A percentile compares a stretch with the other conserved stretches of the same genome.
phyloP scores from a whole-genome alignment of 2,329 filamentous ascomycete species.

The Monosporascus sp. region DNA sequence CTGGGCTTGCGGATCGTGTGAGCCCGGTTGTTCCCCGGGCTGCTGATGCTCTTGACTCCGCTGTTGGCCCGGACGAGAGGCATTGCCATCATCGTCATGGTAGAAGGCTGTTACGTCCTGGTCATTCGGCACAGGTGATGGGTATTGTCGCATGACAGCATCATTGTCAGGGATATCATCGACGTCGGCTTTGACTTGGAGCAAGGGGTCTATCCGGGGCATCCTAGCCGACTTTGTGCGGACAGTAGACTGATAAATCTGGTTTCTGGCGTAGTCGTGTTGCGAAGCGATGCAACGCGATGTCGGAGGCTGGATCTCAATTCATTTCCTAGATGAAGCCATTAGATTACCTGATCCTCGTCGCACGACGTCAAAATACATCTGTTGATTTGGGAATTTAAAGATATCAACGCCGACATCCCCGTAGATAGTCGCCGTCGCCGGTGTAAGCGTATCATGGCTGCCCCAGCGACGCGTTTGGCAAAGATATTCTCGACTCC shows the following conservation, averaged over 20 bases:
- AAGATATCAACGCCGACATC: no score
- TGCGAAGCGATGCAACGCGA: background rate
- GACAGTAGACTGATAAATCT: background rate
- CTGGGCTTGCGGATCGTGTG: slow-evolving; percentile 14
- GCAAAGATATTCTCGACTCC: no score
- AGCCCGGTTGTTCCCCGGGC: slow-evolving; percentile 17
- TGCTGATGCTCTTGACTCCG: slow-evolving; percentile 9
- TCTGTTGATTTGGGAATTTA: background rate
- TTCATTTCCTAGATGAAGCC: background rate
- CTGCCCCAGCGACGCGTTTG: no score
- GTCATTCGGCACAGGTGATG: slow-evolving; percentile 39
- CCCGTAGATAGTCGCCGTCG: no score
- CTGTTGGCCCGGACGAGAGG: slow-evolving; percentile 15
- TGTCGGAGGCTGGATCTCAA: background rate
- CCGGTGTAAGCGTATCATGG: no score
- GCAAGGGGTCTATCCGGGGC: slow-evolving; percentile 23
- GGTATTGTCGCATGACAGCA: slow-evolving; percentile 35
- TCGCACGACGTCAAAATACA: background rate
- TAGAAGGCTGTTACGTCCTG: slow-evolving; percentile 41
- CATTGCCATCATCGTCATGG: slow-evolving; percentile 2
- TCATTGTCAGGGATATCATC: slow-evolving; percentile 10
- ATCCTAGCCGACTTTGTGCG: slow-evolving; percentile 9
- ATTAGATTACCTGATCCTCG: background rate
- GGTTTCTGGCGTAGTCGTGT: background rate
- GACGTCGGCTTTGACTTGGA: slow-evolving; percentile 17